phyloP scores from a whole-genome alignment of 2,329 filamentous ascomycete species.

The Pseudocercospora musae region DNA sequence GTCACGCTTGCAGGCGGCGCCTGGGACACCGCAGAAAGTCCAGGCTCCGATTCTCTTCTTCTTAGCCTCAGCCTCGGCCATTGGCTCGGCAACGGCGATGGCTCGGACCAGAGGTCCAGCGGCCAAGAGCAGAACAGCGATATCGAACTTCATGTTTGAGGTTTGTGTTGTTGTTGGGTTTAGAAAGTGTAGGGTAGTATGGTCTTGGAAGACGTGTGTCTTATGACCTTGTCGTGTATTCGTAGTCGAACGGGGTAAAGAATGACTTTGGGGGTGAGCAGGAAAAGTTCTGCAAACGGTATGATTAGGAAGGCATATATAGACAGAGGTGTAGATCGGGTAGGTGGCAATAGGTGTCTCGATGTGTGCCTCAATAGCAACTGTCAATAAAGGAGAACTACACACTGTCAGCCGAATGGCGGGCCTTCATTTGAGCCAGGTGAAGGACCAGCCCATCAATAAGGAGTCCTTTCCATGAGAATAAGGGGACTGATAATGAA shows the following conservation, averaged over 20 bases:
- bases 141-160: constrained; percentile 27
- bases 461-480: constrained; percentile 2
- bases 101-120: constrained; percentile 19
- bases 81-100: constrained; percentile 21
- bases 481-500: neutral
- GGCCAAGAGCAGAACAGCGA: constrained; percentile 22
- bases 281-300: constrained; percentile 18
- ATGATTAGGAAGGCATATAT: constrained; percentile 15
- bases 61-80: constrained; percentile 25
- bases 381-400: constrained; percentile 13
- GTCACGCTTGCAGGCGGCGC: constrained; percentile 22
- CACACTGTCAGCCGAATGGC: neutral
- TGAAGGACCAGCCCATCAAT: constrained; percentile 2
- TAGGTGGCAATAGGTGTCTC: neutral
- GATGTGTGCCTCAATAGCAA: constrained; percentile 17
- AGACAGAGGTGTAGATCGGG: constrained; percentile 3
- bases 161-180: constrained; percentile 10
- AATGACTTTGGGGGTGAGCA: constrained; percentile 28
- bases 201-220: constrained; percentile 10
- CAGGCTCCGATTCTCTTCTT: neutral
- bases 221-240: constrained; percentile 16
- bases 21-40: constrained; percentile 39
- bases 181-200: constrained; percentile 8
- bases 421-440: neutral
- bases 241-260: constrained; percentile 22